These are phyloP conservation scores for Salix dunnii DNA, from an alignment of 345 rosid genomes.

Conservation along the genomic window DNA sequence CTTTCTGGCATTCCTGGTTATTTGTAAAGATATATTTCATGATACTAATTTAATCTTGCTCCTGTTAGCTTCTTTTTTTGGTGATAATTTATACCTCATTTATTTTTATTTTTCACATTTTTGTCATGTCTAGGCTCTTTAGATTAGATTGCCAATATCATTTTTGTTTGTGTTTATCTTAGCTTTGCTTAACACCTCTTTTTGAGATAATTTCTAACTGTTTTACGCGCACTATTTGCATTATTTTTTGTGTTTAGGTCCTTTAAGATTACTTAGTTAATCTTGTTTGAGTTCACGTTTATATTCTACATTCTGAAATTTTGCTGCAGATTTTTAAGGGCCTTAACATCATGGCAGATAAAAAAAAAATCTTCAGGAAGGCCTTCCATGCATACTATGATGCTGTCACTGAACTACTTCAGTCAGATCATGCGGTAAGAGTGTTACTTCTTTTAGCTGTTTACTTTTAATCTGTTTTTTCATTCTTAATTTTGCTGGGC, in stretches of 20 bases:
- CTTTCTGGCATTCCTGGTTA: neutral
- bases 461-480: neutral
- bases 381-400: conserved; percentile 77
- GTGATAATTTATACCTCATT: neutral
- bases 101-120: neutral
- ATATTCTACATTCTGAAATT: conserved; percentile 26
- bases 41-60: neutral
- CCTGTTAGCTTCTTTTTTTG: neutral
- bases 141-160: neutral
- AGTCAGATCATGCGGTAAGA: conserved; percentile 83
- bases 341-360: conserved; percentile 74
- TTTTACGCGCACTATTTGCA: neutral
- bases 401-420: conserved; percentile 80
- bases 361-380: conserved; percentile 77
- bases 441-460: conserved; percentile 14
- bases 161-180: neutral
- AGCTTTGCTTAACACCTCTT: neutral
- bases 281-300: neutral
- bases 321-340: conserved; percentile 71
- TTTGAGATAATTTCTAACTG: neutral
- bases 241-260: neutral
- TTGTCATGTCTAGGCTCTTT: neutral
- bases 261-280: neutral
- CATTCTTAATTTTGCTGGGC: neutral
- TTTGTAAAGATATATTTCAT: neutral